Conservation (phyloP, 306 rosid species). For the Gillenia trifoliata region DNA sequence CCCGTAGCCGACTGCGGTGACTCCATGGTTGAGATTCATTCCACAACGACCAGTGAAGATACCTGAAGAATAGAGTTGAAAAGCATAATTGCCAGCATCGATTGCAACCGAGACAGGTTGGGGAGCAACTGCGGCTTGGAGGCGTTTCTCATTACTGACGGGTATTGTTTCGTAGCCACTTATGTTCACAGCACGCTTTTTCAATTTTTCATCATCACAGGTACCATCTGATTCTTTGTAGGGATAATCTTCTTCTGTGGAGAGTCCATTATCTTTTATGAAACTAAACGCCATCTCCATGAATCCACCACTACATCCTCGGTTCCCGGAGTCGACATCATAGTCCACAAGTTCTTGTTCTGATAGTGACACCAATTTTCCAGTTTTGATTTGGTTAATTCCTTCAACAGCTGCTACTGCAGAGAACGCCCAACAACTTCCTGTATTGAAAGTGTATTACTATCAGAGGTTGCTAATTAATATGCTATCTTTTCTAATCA, state of each 20-base stretch:
- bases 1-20: conserved; percentile 66
- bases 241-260: too few species aligned
- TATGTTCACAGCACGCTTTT: too few species aligned
- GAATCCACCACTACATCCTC: too few species aligned
- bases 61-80: conserved; percentile 63
- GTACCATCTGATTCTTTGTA: too few species aligned
- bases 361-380: conserved; percentile 52
- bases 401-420: conserved; percentile 82
- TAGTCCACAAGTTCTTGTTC: conserved; percentile 76
- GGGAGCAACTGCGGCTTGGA: conserved; percentile 54
- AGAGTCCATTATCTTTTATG: conserved; percentile 41
- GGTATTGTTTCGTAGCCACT: conserved; percentile 54
- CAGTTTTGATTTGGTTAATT: conserved; percentile 56
- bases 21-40: conserved; percentile 62
- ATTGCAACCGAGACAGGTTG: conserved; percentile 71
- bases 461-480: conserved; percentile 2
- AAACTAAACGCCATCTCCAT: conserved; percentile 61
- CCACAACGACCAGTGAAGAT: conserved; percentile 50
- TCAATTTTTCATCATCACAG: too few species aligned
- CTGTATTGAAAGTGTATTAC: conserved; percentile 34
- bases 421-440: conserved; percentile 91
- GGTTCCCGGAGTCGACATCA: conserved; percentile 34
- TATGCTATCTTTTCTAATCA: neutral
- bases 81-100: conserved; percentile 44
- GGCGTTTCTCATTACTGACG: conserved; percentile 34